These are phyloP conservation scores for Coelastrella sp. DNA, from an alignment of 139 green algal genomes.

Conservation along the genomic window DNA sequence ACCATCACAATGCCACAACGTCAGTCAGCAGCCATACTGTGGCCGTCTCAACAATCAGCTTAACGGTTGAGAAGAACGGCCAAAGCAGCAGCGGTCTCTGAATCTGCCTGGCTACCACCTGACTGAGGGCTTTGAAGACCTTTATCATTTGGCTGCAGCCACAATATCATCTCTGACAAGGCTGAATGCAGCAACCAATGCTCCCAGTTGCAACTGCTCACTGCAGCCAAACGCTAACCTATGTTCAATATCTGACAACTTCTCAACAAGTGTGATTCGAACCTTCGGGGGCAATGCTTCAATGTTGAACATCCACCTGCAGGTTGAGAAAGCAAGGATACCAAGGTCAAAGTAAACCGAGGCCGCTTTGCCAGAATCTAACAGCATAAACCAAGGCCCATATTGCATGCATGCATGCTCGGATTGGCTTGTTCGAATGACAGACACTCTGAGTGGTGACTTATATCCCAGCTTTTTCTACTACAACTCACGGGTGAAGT, in stretches of 20 bases:
- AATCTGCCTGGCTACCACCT: no score
- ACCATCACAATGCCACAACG: no score
- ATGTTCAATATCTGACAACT: constrained; percentile 91
- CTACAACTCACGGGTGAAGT: constrained; percentile 84
- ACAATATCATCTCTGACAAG: constrained; percentile 79
- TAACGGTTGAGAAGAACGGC: no score
- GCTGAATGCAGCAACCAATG: constrained; percentile 86
- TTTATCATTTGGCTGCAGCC: constrained; percentile 56
- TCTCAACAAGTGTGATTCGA: constrained; percentile 76
- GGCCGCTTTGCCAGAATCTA: no score
- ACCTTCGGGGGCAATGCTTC: constrained; percentile 31
- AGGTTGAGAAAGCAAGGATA: no score
- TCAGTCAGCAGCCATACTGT: no score
- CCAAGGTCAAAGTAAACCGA: not conserved
- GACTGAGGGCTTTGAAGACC: no score
- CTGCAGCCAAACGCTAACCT: constrained; percentile 84
- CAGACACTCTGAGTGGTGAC: not conserved
- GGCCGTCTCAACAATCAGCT: no score
- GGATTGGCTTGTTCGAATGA: not conserved
- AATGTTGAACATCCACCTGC: constrained; percentile 54
- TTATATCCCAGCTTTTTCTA: not conserved
- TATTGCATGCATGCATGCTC: no score
- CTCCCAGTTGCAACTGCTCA: constrained; percentile 91
- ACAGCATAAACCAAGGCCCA: not conserved
- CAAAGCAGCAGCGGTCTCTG: no score